Evolutionary conservation across 169 alveolate genomes (phyloP).

Genomic region (Ichthyophthirius multifiliis): DNA sequence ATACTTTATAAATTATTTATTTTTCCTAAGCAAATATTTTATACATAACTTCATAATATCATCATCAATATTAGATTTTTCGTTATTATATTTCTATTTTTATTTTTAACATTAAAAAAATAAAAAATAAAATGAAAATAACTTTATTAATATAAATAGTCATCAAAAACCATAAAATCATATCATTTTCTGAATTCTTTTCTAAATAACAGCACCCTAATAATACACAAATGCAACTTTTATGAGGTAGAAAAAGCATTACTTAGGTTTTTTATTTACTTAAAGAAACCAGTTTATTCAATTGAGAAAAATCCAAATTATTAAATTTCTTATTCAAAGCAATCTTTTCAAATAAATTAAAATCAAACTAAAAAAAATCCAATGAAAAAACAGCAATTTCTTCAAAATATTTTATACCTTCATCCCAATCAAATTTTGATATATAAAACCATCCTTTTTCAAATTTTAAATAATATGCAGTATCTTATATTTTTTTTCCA

Average conservation of each 20-base stretch:
- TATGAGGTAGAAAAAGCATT: background rate
- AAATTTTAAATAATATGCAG: background rate
- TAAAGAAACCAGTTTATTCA: background rate
- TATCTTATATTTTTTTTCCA: background rate
- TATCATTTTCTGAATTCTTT: background rate
- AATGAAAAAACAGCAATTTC: background rate
- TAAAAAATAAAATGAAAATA: background rate
- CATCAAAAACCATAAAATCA: background rate
- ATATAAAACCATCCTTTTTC: conserved; percentile 7
- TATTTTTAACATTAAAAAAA: background rate
- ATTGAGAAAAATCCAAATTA: background rate
- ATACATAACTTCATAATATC: background rate
- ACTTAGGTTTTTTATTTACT: background rate
- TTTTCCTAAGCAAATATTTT: background rate
- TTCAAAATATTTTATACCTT: background rate
- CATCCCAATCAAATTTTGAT: background rate
- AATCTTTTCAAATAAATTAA: background rate
- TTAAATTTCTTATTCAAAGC: background rate
- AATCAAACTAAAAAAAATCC: background rate
- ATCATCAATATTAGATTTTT: background rate
- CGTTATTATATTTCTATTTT: background rate
- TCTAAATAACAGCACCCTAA: background rate
- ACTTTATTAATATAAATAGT: background rate
- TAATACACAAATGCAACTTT: background rate
- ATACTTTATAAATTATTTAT: background rate